phyloP scores from a whole-genome alignment of 768 basidiomycete genomes.

The Pleurotus ostreatus region DNA sequence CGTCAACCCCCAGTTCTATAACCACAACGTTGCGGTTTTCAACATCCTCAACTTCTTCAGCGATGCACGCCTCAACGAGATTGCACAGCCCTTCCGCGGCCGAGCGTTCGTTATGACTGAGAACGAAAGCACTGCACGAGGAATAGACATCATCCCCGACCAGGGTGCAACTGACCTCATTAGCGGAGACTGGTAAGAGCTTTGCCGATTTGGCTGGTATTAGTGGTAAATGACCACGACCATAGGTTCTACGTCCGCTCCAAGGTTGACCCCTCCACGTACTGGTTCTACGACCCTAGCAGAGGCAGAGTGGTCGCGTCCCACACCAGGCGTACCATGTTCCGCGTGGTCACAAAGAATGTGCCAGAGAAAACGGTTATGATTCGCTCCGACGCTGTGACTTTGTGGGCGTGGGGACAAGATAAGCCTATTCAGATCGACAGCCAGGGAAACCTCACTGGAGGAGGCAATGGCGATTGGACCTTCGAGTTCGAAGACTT shows the following conservation, averaged over 20 bases:
- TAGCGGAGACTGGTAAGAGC: neutral
- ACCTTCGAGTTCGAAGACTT: neutral
- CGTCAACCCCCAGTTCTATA: neutral
- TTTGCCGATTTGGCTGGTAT: neutral
- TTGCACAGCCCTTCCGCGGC: neutral
- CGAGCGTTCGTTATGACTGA: neutral
- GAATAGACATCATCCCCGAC: neutral
- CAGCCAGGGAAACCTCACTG: neutral
- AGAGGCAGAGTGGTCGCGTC: neutral
- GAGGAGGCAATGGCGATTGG: neutral
- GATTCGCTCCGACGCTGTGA: neutral
- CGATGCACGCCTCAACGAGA: neutral
- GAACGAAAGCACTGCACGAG: neutral
- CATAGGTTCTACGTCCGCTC: neutral
- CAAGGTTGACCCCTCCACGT: neutral
- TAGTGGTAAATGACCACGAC: neutral
- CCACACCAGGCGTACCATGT: neutral
- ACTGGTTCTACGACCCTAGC: neutral
- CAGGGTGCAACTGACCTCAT: neutral
- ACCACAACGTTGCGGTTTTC: neutral
- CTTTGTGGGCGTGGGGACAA: neutral
- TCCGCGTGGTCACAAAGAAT: neutral
- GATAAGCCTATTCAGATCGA: neutral
- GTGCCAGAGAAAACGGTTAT: neutral
- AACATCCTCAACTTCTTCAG: neutral